phyloP scores from a whole-genome alignment of 1,139 yeast species.

The Hansenula lynferdii region DNA sequence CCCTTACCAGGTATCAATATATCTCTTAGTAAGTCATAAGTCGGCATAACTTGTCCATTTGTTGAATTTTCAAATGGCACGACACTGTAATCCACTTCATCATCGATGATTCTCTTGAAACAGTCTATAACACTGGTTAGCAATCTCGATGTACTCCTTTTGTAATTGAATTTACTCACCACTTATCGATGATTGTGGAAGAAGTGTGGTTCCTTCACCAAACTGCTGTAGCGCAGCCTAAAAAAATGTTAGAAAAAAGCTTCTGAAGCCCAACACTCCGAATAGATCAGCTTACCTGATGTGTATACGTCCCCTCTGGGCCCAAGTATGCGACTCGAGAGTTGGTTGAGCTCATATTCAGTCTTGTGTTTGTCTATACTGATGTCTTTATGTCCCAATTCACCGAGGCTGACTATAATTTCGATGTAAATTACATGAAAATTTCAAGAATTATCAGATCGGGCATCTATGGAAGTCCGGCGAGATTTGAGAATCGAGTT shows the following conservation, averaged over 20 bases:
- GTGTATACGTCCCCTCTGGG: conserved; percentile 89
- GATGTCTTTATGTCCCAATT: too few relatives aligned
- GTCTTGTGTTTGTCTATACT: too few relatives aligned
- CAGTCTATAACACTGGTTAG: conserved; percentile 38
- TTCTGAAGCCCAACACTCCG: too few relatives aligned
- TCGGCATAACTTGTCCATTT: conserved; percentile 86
- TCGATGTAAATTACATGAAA: too few relatives aligned
- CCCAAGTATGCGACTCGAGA: conserved; percentile 77
- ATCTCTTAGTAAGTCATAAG: conserved; percentile 77
- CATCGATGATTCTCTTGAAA: conserved; percentile 43
- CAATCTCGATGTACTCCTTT: not conserved
- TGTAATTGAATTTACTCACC: conserved; percentile 19
- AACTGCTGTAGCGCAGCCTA: conserved; percentile 80
- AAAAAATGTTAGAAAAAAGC: conserved; percentile 8
- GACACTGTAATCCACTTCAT: conserved; percentile 61
- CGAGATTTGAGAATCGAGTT: too few relatives aligned
- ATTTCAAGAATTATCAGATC: too few relatives aligned
- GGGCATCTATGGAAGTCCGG: too few relatives aligned
- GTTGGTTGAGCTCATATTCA: too few relatives aligned
- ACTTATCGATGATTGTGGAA: conserved; percentile 25
- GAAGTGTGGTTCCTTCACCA: conserved; percentile 30
- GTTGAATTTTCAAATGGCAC: conserved; percentile 94
- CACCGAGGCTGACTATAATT: too few relatives aligned
- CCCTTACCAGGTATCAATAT: conserved; percentile 35
- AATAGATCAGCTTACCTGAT: conserved; percentile 64